Conservation (phyloP, 208 protist genomes). For the Leishmania tarentolae region DNA sequence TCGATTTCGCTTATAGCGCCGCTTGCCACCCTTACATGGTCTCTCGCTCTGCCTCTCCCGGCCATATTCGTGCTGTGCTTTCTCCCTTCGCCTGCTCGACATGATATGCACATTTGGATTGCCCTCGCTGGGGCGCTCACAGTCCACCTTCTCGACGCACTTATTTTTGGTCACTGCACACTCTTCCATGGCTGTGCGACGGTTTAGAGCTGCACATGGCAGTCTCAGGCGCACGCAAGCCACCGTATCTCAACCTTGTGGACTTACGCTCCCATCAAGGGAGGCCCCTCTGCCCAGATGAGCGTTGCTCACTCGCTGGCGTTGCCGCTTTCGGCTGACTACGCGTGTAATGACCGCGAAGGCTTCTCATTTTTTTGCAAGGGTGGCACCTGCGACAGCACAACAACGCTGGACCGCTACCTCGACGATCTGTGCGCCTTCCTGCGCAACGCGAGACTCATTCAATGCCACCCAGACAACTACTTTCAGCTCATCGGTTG, state of each 20-base stretch:
- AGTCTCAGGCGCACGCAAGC: neutral
- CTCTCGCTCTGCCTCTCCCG: neutral
- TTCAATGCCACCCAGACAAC: conserved; percentile 80
- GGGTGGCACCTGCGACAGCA: neutral
- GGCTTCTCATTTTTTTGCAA: conserved; percentile 46
- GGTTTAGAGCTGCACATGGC: neutral
- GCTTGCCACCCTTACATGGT: too few species aligned
- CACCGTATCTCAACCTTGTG: neutral
- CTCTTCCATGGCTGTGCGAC: neutral
- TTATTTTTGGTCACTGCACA: neutral
- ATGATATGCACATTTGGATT: neutral
- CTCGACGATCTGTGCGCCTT: conserved; percentile 72
- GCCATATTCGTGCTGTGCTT: neutral
- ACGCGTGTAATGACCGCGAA: conserved; percentile 27
- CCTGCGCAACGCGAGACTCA: conserved; percentile 54
- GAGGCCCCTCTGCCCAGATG: conserved; percentile 11
- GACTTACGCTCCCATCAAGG: neutral
- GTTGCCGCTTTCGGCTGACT: conserved; percentile 61
- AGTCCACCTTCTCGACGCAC: neutral
- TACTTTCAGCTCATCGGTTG: conserved; percentile 68
- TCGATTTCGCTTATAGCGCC: neutral
- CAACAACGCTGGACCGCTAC: conserved; percentile 47
- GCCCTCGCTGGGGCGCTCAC: neutral
- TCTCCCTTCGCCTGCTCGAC: neutral
- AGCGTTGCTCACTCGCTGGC: conserved; percentile 44